Evolutionary conservation across 2,329 filamentous ascomycete species (phyloP).

Genomic region (Grosmannia clavigera): DNA sequence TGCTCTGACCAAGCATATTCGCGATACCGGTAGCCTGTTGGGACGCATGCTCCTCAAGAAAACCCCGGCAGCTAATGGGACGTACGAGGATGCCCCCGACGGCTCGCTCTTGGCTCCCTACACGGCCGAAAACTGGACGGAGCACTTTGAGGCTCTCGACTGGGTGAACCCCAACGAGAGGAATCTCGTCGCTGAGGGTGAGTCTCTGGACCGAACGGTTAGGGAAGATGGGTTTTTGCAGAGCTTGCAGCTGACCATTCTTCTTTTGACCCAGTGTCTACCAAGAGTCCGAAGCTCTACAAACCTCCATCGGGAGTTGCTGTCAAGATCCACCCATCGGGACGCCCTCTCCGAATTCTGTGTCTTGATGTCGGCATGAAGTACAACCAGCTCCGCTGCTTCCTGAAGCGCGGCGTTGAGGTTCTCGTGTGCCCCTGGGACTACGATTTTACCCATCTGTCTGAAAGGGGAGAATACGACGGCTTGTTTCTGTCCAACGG

Average conservation of each 20-base stretch:
- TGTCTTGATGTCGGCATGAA: slow-evolving; percentile 97
- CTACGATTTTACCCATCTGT: slow-evolving; percentile 70
- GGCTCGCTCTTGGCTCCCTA: slow-evolving; percentile 20
- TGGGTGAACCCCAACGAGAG: slow-evolving; percentile 88
- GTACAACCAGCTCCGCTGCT: slow-evolving; percentile 92
- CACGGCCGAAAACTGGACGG: slow-evolving; percentile 28
- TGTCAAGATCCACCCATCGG: slow-evolving; percentile 78
- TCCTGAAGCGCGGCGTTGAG: slow-evolving; percentile 82
- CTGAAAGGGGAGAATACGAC: slow-evolving; percentile 75
- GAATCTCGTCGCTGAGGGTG: slow-evolving; percentile 91
- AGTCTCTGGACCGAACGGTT: slow-evolving; percentile 25
- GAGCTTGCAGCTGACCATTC: slow-evolving; percentile 14
- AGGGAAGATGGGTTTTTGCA: not conserved
- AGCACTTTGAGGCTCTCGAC: slow-evolving; percentile 65
- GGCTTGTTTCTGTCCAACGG: slow-evolving; percentile 97
- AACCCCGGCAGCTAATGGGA: slow-evolving; percentile 16
- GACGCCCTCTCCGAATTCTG: slow-evolving; percentile 73
- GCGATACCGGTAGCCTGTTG: slow-evolving; percentile 91
- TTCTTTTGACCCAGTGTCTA: slow-evolving; percentile 55
- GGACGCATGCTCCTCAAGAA: slow-evolving; percentile 76
- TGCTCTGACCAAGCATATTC: slow-evolving; percentile 85
- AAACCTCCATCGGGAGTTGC: slow-evolving; percentile 57
- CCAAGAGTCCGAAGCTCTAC: slow-evolving; percentile 76
- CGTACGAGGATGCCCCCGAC: slow-evolving; percentile 8
- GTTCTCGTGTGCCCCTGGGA: slow-evolving; percentile 94